These are phyloP conservation scores for Hypoxylon sp. DNA, from an alignment of 2,329 filamentous ascomycete species.

Conservation along the genomic window DNA sequence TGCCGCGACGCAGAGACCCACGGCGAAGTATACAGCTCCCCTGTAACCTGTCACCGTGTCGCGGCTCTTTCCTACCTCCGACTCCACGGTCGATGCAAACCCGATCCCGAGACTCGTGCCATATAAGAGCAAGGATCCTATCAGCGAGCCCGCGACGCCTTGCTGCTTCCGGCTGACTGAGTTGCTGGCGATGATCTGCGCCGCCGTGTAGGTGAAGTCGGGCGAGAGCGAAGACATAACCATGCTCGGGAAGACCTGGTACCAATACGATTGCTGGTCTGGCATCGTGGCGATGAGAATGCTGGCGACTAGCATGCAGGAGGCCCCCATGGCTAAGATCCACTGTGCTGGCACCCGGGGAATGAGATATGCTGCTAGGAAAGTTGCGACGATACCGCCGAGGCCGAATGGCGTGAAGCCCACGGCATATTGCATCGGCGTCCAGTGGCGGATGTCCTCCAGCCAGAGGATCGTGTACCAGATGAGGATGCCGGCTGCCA, in stretches of 20 bases:
- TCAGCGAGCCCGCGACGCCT: conserved; percentile 62
- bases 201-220: conserved; percentile 63
- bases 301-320: conserved; percentile 43
- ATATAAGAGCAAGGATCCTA: conserved; percentile 60
- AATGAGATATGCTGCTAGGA: conserved; percentile 59
- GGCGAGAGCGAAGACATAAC: conserved; percentile 55
- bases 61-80: conserved; percentile 24
- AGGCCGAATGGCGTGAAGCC: conserved; percentile 58
- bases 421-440: conserved; percentile 55
- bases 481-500: conserved; percentile 60
- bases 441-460: conserved; percentile 56
- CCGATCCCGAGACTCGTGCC: conserved; percentile 57
- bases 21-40: conserved; percentile 30
- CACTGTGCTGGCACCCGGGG: conserved; percentile 60
- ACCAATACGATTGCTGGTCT: conserved; percentile 58
- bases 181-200: conserved; percentile 66
- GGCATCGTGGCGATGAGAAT: conserved; percentile 59
- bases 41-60: conserved; percentile 26
- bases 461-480: conserved; percentile 63
- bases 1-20: conserved; percentile 26
- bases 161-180: conserved; percentile 61
- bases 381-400: conserved; percentile 52
- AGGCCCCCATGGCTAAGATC: conserved; percentile 59
- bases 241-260: conserved; percentile 55
- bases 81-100: conserved; percentile 55